phyloP scores from a whole-genome alignment of 2,329 filamentous ascomycete species.

The Neofusicoccum sp. region DNA sequence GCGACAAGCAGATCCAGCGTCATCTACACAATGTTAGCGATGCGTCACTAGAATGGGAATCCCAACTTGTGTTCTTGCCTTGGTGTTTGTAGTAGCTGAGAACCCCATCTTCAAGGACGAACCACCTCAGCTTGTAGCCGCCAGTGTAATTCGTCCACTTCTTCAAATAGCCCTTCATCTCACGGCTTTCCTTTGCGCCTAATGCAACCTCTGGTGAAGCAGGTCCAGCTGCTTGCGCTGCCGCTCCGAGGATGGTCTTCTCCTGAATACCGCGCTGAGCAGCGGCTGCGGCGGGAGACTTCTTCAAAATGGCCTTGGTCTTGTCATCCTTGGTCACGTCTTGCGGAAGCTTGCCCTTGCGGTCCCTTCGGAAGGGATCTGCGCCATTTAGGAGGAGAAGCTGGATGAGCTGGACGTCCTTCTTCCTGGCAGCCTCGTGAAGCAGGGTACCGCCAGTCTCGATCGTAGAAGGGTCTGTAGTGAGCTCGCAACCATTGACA shows the following conservation, averaged over 20 bases:
- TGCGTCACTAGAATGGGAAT: not conserved
- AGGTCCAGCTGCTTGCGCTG: constrained; percentile 53
- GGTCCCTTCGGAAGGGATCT: constrained; percentile 91
- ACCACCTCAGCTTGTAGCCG: constrained; percentile 96
- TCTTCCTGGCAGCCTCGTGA: constrained; percentile 88
- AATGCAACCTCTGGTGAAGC: constrained; percentile 58
- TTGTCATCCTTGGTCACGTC: constrained; percentile 94
- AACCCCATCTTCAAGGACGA: constrained; percentile 95
- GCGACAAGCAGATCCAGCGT: constrained; percentile 91
- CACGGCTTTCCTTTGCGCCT: constrained; percentile 80
- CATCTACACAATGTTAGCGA: constrained; percentile 54
- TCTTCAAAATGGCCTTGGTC: constrained; percentile 84
- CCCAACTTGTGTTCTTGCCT: constrained; percentile 39
- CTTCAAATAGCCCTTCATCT: constrained; percentile 98
- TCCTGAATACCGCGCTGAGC: constrained; percentile 96
- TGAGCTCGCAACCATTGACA: constrained; percentile 87
- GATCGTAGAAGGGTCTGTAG: constrained; percentile 73
- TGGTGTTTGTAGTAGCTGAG: constrained; percentile 99
- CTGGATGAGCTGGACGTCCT: constrained; percentile 83
- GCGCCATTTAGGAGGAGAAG: constrained; percentile 89
- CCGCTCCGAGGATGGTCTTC: constrained; percentile 87
- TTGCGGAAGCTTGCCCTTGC: constrained; percentile 92
- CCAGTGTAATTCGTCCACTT: constrained; percentile 99
- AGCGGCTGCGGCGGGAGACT: constrained; percentile 87
- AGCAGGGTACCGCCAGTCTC: constrained; percentile 87